These are phyloP conservation scores for Endoconidiophora polonica DNA, from an alignment of 2,329 filamentous ascomycete species.

Conservation along the genomic window DNA sequence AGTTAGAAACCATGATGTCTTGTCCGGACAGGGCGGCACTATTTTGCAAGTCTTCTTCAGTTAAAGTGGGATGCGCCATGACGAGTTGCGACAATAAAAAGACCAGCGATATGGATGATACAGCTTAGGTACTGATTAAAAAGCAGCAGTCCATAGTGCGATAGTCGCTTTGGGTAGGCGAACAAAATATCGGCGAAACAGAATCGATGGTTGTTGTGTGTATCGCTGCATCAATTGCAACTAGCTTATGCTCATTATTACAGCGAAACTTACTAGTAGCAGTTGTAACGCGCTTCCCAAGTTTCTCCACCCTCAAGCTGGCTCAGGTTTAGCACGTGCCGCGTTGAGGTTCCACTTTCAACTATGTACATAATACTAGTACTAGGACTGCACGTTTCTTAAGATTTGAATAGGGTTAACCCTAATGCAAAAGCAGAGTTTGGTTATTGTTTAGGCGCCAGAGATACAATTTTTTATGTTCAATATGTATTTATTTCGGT, in stretches of 20 bases:
- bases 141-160: background rate
- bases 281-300: slow-evolving; percentile 1
- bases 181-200: too few species aligned
- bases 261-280: background rate
- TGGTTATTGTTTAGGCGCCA: too few species aligned
- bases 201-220: too few species aligned
- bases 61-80: slow-evolving; percentile 17
- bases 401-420: background rate
- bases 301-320: background rate
- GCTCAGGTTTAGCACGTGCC: slow-evolving; percentile 4
- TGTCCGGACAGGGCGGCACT: slow-evolving; percentile 36
- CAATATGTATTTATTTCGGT: background rate
- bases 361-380: background rate
- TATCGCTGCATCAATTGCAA: background rate
- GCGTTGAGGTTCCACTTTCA: slow-evolving; percentile 8
- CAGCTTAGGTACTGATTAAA: background rate
- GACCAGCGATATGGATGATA: background rate
- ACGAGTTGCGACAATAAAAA: background rate
- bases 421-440: too few species aligned
- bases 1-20: slow-evolving; percentile 15
- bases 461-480: background rate
- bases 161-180: background rate
- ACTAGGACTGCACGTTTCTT: background rate
- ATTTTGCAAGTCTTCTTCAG: slow-evolving; percentile 41
- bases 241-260: background rate